Evolutionary conservation across 2,329 filamentous ascomycete species (phyloP).

Genomic region (Chaetomiaceae sp.): DNA sequence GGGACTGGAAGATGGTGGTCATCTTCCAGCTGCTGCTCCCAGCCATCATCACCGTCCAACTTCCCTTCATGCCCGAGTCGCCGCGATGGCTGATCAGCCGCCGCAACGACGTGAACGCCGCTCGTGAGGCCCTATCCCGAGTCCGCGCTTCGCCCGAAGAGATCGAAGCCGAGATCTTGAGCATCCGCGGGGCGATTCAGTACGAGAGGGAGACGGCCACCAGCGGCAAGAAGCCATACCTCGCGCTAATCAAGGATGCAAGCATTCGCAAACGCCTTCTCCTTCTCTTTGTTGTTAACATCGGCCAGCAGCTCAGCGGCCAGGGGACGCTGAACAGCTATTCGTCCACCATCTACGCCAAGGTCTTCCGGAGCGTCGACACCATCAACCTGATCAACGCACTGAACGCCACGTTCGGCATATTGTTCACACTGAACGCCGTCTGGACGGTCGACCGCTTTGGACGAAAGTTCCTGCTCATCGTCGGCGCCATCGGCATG

Average conservation of each 20-base stretch:
- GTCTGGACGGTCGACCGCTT: constrained; percentile 2
- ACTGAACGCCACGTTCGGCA: neutral
- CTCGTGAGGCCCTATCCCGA: neutral
- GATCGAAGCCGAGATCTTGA: neutral
- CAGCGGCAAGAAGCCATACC: neutral
- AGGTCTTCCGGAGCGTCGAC: neutral
- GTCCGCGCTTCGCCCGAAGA: neutral
- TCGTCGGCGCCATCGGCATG: neutral
- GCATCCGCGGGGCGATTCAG: neutral
- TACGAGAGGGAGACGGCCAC: neutral
- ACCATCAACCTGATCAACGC: constrained; percentile 3
- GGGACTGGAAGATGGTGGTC: constrained; percentile 7
- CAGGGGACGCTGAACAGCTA: constrained; percentile 1
- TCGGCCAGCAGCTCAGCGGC: constrained; percentile 2
- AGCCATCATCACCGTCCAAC: neutral
- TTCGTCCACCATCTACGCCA: constrained; percentile 1
- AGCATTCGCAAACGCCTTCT: neutral
- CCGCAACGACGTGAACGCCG: neutral
- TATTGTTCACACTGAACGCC: neutral
- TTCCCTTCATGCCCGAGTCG: neutral
- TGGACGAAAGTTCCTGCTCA: neutral
- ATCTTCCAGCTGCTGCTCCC: constrained; percentile 1
- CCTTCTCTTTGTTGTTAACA: neutral
- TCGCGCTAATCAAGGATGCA: neutral
- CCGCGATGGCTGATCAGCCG: neutral